Evolutionary conservation across 768 basidiomycete species (phyloP).

Genomic region (Mycena crocata): DNA sequence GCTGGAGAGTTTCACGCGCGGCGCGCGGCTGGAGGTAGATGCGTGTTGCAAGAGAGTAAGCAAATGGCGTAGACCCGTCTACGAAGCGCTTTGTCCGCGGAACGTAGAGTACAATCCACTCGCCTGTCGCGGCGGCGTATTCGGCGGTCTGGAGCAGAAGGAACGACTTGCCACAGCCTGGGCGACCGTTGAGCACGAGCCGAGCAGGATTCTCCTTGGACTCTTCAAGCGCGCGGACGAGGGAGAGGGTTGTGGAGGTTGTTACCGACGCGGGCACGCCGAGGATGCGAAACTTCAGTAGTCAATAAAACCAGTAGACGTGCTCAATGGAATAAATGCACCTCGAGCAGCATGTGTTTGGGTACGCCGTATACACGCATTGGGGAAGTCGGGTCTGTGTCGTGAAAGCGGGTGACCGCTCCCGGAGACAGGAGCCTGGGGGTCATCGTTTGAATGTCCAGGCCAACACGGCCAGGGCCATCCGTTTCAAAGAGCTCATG

Average conservation of each 20-base stretch:
- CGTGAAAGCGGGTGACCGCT: slow-evolving; percentile 43
- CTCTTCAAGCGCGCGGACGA: slow-evolving; percentile 12
- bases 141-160: slow-evolving; percentile 82
- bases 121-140: slow-evolving; percentile 64
- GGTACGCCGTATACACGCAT: slow-evolving; percentile 80
- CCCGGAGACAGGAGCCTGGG: slow-evolving; percentile 37
- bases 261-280: slow-evolving; percentile 81
- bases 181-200: slow-evolving; percentile 56
- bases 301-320: neutral
- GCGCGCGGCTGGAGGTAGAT: slow-evolving; percentile 81
- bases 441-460: slow-evolving; percentile 55
- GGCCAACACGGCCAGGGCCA: slow-evolving; percentile 38
- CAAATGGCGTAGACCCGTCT: slow-evolving; percentile 78
- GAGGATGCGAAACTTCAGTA: slow-evolving; percentile 71
- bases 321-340: slow-evolving; percentile 49
- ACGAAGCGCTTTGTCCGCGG: slow-evolving; percentile 70
- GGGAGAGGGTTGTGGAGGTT: slow-evolving; percentile 47
- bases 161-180: slow-evolving; percentile 87
- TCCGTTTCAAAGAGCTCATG: slow-evolving; percentile 56
- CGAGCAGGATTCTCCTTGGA: slow-evolving; percentile 53
- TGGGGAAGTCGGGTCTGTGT: slow-evolving; percentile 38
- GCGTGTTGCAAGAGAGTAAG: slow-evolving; percentile 80
- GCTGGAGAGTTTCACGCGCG: slow-evolving; percentile 71
- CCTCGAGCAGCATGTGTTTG: slow-evolving; percentile 76
- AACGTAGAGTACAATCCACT: slow-evolving; percentile 89